These are phyloP conservation scores for Phaffia australis DNA, from an alignment of 768 basidiomycete genomes.

Conservation along the genomic window DNA sequence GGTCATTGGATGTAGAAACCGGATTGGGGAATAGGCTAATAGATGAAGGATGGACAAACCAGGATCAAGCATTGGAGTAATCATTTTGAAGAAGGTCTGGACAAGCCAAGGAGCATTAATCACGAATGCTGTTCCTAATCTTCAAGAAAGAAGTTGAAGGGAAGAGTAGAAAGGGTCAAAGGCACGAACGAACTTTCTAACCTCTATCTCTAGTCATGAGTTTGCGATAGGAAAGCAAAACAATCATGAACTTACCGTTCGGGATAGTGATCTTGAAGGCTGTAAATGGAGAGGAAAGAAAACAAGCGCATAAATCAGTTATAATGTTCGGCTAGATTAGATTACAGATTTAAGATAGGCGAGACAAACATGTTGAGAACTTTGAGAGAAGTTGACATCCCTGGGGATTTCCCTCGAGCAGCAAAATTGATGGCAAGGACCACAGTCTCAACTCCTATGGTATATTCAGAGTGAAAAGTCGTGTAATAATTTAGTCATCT, in stretches of 20 bases:
- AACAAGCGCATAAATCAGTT: not conserved
- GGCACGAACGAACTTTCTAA: not conserved
- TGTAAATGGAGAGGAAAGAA: not conserved
- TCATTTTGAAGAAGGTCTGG: constrained; percentile 18
- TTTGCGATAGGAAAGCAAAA: not conserved
- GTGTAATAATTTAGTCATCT: too few species aligned
- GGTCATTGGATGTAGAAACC: too few species aligned
- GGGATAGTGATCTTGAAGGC: constrained; percentile 19
- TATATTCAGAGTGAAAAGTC: too few species aligned
- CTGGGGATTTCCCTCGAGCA: constrained; percentile 11
- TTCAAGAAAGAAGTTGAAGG: not conserved
- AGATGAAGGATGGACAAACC: too few species aligned
- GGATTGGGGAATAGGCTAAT: too few species aligned
- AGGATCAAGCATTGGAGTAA: constrained; percentile 22
- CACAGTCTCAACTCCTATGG: constrained; percentile 13
- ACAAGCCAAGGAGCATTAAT: constrained; percentile 23
- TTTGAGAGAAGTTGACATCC: constrained; percentile 1
- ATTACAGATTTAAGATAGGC: not conserved
- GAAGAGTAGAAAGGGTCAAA: not conserved
- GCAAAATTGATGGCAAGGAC: constrained; percentile 23
- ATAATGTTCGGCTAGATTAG: not conserved
- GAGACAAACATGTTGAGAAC: constrained; percentile 18
- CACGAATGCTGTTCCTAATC: constrained; percentile 19
- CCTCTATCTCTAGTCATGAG: not conserved
- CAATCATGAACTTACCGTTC: not conserved